Conservation (phyloP, 208 protist genomes). For the Leishmania arabica region DNA sequence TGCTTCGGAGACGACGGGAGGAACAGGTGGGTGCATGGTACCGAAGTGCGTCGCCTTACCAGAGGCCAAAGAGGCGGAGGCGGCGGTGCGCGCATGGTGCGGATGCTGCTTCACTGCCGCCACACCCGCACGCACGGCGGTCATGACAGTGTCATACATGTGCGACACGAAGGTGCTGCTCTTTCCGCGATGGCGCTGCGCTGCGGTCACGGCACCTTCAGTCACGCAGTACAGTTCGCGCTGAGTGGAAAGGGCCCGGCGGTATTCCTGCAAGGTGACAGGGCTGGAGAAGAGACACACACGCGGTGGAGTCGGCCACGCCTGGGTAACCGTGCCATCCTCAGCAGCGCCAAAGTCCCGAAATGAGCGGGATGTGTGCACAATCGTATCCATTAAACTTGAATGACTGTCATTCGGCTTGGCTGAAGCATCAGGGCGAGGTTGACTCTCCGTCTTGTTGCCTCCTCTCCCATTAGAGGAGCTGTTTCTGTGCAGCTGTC, state of each 20-base stretch:
- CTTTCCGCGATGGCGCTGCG: slow-evolving; percentile 28
- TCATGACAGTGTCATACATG: slow-evolving; percentile 29
- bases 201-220: slow-evolving; percentile 17
- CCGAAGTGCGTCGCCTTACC: neutral
- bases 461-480: neutral
- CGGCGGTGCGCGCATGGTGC: neutral
- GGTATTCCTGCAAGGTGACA: slow-evolving; percentile 32
- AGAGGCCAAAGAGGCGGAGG: neutral
- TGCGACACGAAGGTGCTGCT: slow-evolving; percentile 25
- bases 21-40: neutral
- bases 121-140: slow-evolving; percentile 24
- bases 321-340: neutral
- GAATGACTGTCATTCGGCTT: neutral
- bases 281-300: slow-evolving; percentile 31
- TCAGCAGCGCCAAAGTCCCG: neutral
- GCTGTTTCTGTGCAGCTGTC: neutral
- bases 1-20: neutral
- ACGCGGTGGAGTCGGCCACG: neutral
- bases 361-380: slow-evolving; percentile 5
- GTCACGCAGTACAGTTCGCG: slow-evolving; percentile 29
- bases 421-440: neutral
- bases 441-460: neutral
- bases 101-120: slow-evolving; percentile 26
- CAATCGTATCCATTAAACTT: neutral
- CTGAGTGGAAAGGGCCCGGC: slow-evolving; percentile 21